phyloP scores from a whole-genome alignment of 495 filamentous ascomycete species.

The Tuber melanosporum region DNA sequence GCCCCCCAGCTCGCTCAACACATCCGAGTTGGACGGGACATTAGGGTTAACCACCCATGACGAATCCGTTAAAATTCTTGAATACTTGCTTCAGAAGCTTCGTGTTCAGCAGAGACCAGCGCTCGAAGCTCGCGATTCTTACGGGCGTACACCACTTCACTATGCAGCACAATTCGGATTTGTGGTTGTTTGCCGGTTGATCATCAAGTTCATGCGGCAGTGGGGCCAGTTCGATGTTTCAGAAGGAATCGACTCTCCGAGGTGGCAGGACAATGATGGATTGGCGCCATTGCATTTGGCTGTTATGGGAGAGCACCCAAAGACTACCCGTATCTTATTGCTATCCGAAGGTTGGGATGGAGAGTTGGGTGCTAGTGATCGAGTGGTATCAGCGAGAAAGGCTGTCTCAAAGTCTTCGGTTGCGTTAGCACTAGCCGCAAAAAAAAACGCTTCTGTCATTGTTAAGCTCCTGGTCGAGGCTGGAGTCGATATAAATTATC shows the following conservation, averaged over 20 bases:
- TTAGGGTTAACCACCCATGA: slow-evolving; percentile 61
- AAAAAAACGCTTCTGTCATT: slow-evolving; percentile 73
- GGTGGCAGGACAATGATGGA: slow-evolving; percentile 90
- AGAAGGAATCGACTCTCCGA: slow-evolving; percentile 72
- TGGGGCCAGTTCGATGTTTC: slow-evolving; percentile 83
- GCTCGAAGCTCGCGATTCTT: slow-evolving; percentile 62
- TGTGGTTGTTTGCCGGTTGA: slow-evolving; percentile 73
- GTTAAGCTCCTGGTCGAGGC: slow-evolving; percentile 82
- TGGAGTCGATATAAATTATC: slow-evolving; percentile 73
- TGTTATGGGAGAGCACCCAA: slow-evolving; percentile 82
- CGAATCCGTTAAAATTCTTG: slow-evolving; percentile 65
- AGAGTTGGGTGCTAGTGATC: slow-evolving; percentile 48
- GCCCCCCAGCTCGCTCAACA: slow-evolving; percentile 51
- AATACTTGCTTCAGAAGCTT: slow-evolving; percentile 65
- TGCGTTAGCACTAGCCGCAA: slow-evolving; percentile 79
- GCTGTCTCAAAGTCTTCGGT: slow-evolving; percentile 76
- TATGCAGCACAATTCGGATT: slow-evolving; percentile 95
- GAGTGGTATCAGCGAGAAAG: slow-evolving; percentile 58
- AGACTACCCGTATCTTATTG: slow-evolving; percentile 73
- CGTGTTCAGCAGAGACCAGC: slow-evolving; percentile 62
- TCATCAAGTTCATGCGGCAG: slow-evolving; percentile 78
- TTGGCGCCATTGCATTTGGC: slow-evolving; percentile 85
- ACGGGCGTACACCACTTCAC: slow-evolving; percentile 82
- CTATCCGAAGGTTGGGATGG: slow-evolving; percentile 67
- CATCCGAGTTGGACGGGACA: slow-evolving; percentile 48